Conservation (phyloP, 2,329 filamentous ascomycete genomes). For the Colletotrichum gigasporum region DNA sequence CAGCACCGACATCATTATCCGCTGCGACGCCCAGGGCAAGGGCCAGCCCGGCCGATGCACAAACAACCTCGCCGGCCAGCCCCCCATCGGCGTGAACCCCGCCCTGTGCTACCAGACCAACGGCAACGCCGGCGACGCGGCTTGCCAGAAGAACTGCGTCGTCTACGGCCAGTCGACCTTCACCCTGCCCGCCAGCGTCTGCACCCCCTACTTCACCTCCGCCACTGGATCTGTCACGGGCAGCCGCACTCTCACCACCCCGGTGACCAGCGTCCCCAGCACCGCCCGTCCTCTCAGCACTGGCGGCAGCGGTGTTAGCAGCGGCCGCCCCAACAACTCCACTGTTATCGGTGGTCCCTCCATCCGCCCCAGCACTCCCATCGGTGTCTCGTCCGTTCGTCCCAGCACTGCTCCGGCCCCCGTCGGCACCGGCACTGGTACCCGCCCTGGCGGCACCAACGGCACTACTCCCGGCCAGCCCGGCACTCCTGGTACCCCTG, state of each 20-base stretch:
- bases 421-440: not conserved
- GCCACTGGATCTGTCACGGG: no score
- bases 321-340: not conserved
- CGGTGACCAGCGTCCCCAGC: not conserved
- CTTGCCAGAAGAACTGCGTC: constrained; percentile 60
- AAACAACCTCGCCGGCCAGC: constrained; percentile 53
- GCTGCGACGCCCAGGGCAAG: constrained; percentile 48
- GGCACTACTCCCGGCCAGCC: constrained; percentile 21
- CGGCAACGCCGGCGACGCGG: constrained; percentile 51
- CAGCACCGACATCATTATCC: constrained; percentile 57
- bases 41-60: constrained; percentile 54
- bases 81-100: constrained; percentile 47
- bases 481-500: constrained; percentile 1
- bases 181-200: constrained; percentile 46
- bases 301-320: not conserved
- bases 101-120: constrained; percentile 53
- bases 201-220: constrained; percentile 41
- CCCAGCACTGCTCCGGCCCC: not conserved
- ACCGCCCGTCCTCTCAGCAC: not conserved
- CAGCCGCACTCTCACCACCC: constrained; percentile 22
- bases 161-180: constrained; percentile 51
- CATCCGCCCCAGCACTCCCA: not conserved
- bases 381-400: not conserved
- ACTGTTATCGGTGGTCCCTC: not conserved
- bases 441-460: no score